Conservation (phyloP, 352 stramenopile species). For the Phytophthora tentaculata region DNA sequence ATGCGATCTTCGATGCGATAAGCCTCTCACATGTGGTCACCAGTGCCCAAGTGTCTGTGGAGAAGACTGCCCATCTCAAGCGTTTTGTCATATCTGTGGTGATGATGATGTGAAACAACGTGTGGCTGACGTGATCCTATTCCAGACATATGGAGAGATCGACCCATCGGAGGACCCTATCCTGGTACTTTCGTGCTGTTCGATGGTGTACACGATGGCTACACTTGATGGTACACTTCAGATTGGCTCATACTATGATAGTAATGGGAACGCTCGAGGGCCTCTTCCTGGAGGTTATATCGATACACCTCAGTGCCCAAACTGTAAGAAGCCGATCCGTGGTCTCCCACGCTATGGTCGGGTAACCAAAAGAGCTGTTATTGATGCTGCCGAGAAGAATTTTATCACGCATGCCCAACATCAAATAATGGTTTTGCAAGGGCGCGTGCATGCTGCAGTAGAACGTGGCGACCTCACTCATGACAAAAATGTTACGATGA, state of each 20-base stretch:
- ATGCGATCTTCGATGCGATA: conserved; percentile 60
- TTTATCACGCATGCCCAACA: conserved; percentile 46
- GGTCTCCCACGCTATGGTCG: conserved; percentile 52
- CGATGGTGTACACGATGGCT: conserved; percentile 65
- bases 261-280: conserved; percentile 27
- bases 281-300: conserved; percentile 35
- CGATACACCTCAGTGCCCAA: conserved; percentile 48
- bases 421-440: conserved; percentile 28
- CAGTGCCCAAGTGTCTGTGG: conserved; percentile 80
- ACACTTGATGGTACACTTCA: conserved; percentile 77
- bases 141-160: conserved; percentile 62
- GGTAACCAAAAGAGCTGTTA: conserved; percentile 46
- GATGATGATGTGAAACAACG: conserved; percentile 37
- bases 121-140: conserved; percentile 71
- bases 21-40: conserved; percentile 65
- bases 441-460: conserved; percentile 22
- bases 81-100: conserved; percentile 69
- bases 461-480: conserved; percentile 19
- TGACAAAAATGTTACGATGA: conserved; percentile 31
- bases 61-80: conserved; percentile 61
- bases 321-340: conserved; percentile 50
- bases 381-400: conserved; percentile 54
- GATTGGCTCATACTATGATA: conserved; percentile 40
- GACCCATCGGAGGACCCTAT: conserved; percentile 72
- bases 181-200: conserved; percentile 71